Evolutionary conservation across 306 rosid species (phyloP).

Genomic region (Cucurbita maxima): DNA sequence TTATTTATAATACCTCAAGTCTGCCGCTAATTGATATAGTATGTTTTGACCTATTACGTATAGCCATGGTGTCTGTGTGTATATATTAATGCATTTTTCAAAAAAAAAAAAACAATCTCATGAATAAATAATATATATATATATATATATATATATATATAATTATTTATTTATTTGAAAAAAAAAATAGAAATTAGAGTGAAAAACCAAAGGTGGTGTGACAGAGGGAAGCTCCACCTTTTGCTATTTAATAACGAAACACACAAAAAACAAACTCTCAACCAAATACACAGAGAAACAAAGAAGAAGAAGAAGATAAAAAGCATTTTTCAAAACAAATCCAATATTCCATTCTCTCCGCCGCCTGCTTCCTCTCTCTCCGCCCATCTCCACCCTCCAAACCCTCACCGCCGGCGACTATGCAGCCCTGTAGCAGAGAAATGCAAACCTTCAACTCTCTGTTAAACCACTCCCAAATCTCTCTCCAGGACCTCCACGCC

Average conservation of each 20-base stretch:
- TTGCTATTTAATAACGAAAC: constrained; percentile 3
- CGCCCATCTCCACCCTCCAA: neutral
- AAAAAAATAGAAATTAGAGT: neutral
- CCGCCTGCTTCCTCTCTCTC: neutral
- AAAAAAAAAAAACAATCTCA: too few species aligned
- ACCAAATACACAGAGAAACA: too few species aligned
- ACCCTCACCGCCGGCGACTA: neutral
- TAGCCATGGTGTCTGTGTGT: too few species aligned
- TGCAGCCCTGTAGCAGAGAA: constrained; percentile 57
- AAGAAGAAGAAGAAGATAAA: too few species aligned
- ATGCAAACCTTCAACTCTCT: constrained; percentile 53
- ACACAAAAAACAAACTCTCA: neutral
- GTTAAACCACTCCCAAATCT: constrained; percentile 37
- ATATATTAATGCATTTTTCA: too few species aligned
- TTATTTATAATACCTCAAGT: too few species aligned
- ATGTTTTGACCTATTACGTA: too few species aligned
- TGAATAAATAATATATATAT: too few species aligned
- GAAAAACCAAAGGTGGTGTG: neutral
- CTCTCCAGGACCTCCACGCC: constrained; percentile 43
- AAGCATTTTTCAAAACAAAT: too few species aligned
- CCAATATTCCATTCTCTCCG: neutral
- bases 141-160: too few species aligned
- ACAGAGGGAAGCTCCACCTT: neutral
- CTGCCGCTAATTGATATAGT: too few species aligned
- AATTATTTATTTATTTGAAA: too few species aligned